Conservation (phyloP, 345 rosid genomes). For the Noccaea caerulescens region DNA sequence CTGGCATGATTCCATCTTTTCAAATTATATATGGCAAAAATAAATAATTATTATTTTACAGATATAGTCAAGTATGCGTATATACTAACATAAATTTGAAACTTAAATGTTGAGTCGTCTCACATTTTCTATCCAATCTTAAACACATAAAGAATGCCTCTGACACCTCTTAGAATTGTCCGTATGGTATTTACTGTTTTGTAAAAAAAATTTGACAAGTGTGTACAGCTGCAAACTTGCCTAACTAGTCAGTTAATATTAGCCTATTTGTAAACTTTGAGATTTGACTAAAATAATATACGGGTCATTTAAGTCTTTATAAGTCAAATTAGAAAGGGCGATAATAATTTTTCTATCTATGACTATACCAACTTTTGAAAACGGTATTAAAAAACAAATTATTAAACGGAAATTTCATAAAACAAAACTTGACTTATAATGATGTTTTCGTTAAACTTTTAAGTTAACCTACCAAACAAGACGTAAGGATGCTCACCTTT, state of each 20-base stretch:
- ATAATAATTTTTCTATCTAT: constrained; percentile 10
- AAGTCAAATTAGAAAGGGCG: constrained; percentile 18
- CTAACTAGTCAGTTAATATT: neutral
- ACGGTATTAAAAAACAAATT: neutral
- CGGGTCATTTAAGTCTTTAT: neutral
- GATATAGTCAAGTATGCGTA: too few relatives aligned
- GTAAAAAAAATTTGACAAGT: neutral
- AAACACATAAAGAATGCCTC: neutral
- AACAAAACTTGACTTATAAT: constrained; percentile 30
- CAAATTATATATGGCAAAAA: neutral
- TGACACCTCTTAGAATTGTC: neutral
- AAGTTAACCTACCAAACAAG: constrained; percentile 34
- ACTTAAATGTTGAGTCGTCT: constrained; percentile 19
- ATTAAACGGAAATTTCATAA: constrained; percentile 2
- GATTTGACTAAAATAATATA: constrained; percentile 2
- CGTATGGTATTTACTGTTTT: neutral
- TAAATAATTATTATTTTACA: neutral
- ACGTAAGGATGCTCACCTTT: constrained; percentile 28
- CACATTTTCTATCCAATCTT: neutral
- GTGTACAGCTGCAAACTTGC: constrained; percentile 4
- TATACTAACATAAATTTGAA: neutral
- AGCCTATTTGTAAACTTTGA: neutral
- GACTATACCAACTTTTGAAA: constrained; percentile 38
- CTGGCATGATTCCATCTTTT: constrained; percentile 24
- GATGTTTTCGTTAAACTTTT: constrained; percentile 13